Conservation (phyloP, 352 stramenopile species). For the Elongisporangium prolatum region DNA sequence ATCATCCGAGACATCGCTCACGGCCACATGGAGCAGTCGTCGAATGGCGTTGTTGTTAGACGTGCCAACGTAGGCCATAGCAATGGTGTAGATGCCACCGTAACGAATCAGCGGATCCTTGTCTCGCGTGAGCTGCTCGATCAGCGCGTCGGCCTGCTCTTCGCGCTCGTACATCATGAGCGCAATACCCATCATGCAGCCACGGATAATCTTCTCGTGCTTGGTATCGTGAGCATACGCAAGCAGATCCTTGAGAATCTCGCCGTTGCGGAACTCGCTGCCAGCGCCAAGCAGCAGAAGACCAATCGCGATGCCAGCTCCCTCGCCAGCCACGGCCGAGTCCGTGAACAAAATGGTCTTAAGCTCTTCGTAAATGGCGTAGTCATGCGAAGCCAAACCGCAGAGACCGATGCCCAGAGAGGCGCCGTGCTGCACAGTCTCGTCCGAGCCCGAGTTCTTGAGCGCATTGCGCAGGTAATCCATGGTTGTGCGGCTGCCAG, state of each 20-base stretch:
- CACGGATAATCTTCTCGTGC: constrained; percentile 99
- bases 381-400: constrained; percentile 92
- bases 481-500: constrained; percentile 77
- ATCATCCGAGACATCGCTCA: constrained; percentile 98
- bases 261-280: constrained; percentile 73
- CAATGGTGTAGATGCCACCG: constrained; percentile 97
- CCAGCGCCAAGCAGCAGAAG: constrained; percentile 95
- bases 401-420: constrained; percentile 97
- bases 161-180: constrained; percentile 98
- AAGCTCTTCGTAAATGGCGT: constrained; percentile 95
- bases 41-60: constrained; percentile 96
- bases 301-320: constrained; percentile 96
- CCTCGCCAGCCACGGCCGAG: constrained; percentile 97
- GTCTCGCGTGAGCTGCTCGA: constrained; percentile 96
- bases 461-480: constrained; percentile 85
- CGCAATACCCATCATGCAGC: constrained; percentile 97
- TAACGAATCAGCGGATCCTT: constrained; percentile 98
- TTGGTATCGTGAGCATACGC: constrained; percentile 97
- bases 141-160: constrained; percentile 94
- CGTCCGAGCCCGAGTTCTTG: constrained; percentile 88
- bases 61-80: constrained; percentile 97
- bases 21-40: constrained; percentile 96
- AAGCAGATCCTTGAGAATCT: constrained; percentile 93
- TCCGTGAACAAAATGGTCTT: constrained; percentile 98
- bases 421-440: constrained; percentile 97